Conservation (phyloP, 2,329 filamentous ascomycete species). For the Diaporthe aspalathi region DNA sequence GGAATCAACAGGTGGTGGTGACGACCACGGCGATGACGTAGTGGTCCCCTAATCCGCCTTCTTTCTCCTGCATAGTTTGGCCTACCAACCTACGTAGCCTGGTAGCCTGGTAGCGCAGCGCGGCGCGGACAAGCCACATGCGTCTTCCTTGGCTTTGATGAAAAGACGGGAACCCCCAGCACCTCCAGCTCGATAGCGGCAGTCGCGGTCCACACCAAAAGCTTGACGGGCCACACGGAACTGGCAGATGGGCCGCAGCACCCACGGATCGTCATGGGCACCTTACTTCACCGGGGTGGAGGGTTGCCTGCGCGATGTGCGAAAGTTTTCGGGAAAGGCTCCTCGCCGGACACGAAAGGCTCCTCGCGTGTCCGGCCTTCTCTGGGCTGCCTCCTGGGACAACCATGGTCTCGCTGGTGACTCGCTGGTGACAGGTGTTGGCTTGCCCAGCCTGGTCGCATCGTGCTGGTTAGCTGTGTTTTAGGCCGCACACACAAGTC, state of each 20-base stretch:
- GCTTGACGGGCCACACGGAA: neutral
- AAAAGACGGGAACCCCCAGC: neutral
- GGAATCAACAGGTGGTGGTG: neutral
- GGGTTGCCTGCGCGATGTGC: neutral
- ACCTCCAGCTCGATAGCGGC: neutral
- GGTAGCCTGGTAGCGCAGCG: neutral
- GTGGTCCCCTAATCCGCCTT: constrained; percentile 1
- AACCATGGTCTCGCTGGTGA: neutral
- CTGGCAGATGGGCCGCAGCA: neutral
- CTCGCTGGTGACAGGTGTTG: neutral
- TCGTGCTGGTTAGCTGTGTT: neutral
- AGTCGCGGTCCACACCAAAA: constrained; percentile 13
- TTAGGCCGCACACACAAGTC: neutral
- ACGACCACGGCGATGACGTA: constrained; percentile 29
- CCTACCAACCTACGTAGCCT: too few species aligned
- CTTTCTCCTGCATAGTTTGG: neutral
- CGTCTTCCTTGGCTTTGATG: constrained; percentile 9
- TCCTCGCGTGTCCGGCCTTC: too few species aligned
- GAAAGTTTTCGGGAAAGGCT: constrained; percentile 20
- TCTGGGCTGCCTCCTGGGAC: neutral
- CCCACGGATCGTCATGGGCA: constrained; percentile 4
- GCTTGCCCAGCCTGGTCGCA: neutral
- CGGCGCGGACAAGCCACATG: constrained; percentile 18
- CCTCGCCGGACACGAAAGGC: neutral
- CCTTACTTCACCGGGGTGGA: constrained; percentile 7